Evolutionary conservation across 148 eudicot species (phyloP).

Genomic region (Rheum nobile): DNA sequence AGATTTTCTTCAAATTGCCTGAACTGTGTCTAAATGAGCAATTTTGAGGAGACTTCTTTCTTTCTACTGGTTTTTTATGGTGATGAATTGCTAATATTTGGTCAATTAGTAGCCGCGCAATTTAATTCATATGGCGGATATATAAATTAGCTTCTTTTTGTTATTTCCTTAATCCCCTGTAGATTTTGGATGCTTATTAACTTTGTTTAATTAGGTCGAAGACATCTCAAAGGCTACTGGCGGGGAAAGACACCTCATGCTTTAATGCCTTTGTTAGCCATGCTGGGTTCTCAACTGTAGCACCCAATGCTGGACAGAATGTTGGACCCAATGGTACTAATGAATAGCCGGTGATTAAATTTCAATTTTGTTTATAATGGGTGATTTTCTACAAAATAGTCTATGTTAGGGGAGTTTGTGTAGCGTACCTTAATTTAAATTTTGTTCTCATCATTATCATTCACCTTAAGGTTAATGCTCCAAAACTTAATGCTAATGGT

Average conservation of each 20-base stretch:
- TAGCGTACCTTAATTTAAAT: neutral
- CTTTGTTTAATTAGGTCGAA: constrained; percentile 2
- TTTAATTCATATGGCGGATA: neutral
- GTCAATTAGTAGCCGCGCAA: neutral
- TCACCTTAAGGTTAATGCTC: neutral
- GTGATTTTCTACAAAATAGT: neutral
- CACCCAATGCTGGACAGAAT: constrained; percentile 20
- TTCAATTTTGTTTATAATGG: neutral
- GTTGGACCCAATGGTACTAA: constrained; percentile 41
- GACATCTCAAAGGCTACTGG: constrained; percentile 5
- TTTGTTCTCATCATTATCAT: neutral
- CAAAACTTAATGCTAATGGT: constrained; percentile 16
- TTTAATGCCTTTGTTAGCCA: constrained; percentile 15
- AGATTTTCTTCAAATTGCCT: neutral
- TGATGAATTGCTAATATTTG: neutral
- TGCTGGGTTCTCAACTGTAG: constrained; percentile 41
- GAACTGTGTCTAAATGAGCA: neutral
- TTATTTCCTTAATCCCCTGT: neutral
- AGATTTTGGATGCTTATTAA: neutral
- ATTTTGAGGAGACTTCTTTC: neutral
- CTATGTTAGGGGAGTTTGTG: neutral
- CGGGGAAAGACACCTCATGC: constrained; percentile 10
- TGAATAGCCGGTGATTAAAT: neutral
- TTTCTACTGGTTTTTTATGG: neutral
- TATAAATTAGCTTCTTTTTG: neutral